phyloP scores from a whole-genome alignment of 495 filamentous ascomycete genomes.

The Xylaria nigripes region DNA sequence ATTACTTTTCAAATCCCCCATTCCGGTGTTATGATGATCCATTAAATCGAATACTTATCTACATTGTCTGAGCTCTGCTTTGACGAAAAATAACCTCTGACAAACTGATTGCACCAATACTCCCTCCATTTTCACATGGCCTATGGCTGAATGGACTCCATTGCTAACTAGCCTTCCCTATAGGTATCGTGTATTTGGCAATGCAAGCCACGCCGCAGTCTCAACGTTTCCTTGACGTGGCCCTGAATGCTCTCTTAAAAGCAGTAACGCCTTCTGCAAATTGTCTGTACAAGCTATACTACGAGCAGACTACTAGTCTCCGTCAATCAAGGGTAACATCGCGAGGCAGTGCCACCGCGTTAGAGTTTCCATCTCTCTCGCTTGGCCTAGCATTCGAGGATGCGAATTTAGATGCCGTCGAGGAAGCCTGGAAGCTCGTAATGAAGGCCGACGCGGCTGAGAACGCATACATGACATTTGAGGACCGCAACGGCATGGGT shows the following conservation, averaged over 20 bases:
- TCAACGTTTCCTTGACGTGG: conserved; percentile 40
- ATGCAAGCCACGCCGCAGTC: conserved; percentile 35
- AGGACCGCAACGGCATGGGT: conserved; percentile 42
- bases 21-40: conserved; percentile 63
- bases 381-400: conserved; percentile 66
- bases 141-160: conserved; percentile 6
- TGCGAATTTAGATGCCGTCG: conserved; percentile 49
- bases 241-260: conserved; percentile 48
- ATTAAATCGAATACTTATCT: conserved; percentile 89
- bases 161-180: conserved; percentile 36
- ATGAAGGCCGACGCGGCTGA: conserved; percentile 44
- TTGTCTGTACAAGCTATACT: conserved; percentile 54
- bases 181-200: conserved; percentile 66
- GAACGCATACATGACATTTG: conserved; percentile 57
- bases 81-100: conserved; percentile 80
- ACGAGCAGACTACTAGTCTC: conserved; percentile 43
- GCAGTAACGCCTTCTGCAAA: conserved; percentile 25
- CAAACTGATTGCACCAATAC: conserved; percentile 61
- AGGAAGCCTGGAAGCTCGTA: conserved; percentile 54
- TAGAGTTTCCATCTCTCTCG: conserved; percentile 46
- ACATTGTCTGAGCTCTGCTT: conserved; percentile 86
- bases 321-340: conserved; percentile 15
- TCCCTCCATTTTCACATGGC: conserved; percentile 2
- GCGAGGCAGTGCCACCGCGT: conserved; percentile 14
- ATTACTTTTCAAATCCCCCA: conserved; percentile 11